Percentiles rank a stretch among this genome's conserved stretches.
Evolutionary conservation across 139 green algal genomes (phyloP).

Genomic region (Closterium sp.): DNA sequence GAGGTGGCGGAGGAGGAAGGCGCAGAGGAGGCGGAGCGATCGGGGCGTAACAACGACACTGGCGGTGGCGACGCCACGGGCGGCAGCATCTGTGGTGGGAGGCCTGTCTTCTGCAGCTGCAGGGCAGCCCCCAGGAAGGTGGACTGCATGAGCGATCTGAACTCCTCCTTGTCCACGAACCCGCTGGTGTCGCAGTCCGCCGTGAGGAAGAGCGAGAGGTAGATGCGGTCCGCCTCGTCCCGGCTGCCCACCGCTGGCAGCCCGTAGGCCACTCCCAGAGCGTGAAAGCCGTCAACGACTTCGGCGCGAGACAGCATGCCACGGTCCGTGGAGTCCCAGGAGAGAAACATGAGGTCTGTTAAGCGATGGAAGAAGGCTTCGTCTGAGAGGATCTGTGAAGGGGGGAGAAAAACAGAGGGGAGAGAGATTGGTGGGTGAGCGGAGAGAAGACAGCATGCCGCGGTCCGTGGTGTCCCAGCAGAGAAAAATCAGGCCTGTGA

Average conservation of each 20-base stretch:
- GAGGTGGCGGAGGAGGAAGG: neutral
- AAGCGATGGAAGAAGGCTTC: neutral
- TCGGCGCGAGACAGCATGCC: constrained; percentile 24
- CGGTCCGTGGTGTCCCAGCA: too few species aligned
- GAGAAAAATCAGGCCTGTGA: too few species aligned
- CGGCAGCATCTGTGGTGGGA: neutral
- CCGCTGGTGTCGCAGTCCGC: constrained; percentile 35
- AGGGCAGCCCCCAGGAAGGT: constrained; percentile 14
- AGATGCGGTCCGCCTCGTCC: constrained; percentile 16
- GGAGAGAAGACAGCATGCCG: too few species aligned
- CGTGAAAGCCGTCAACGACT: constrained; percentile 6
- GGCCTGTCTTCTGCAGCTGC: constrained; percentile 6
- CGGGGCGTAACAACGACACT: too few species aligned
- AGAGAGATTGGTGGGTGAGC: too few species aligned
- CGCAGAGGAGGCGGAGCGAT: too few species aligned
- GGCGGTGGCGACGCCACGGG: too few species aligned
- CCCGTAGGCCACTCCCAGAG: constrained; percentile 24
- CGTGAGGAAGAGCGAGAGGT: constrained; percentile 13
- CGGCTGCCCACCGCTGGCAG: neutral
- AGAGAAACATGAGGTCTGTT: constrained; percentile 17
- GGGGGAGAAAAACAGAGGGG: too few species aligned
- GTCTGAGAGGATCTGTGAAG: neutral
- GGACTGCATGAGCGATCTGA: constrained; percentile 8
- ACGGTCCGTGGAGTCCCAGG: constrained; percentile 21
- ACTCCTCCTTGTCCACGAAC: constrained; percentile 37